Base-by-base conservation (phyloP, 768 basidiomycete species). In the Podaxis sp. region DNA sequence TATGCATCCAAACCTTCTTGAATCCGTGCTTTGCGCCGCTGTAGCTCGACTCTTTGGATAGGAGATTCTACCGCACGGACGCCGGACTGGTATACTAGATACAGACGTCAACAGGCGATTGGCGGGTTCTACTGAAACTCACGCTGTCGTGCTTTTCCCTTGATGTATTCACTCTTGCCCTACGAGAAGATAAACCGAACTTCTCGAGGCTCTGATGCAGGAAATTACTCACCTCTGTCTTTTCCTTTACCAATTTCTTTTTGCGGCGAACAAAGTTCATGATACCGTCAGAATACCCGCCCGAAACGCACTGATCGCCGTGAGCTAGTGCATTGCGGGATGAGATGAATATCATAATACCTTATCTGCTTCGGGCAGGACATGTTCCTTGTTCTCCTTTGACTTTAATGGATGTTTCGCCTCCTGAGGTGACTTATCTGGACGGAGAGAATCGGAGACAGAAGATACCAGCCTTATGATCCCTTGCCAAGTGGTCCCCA, bases 1-100 rank as follows among this genome's bases (percentile, higher is more conserved):
- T 75, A 74, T 0, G 72, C 79, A 59, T 75, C 73, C 5, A 71
- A 52, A 3, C 82, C 82, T 59, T 82, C 77, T 6, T 71, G 69
- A 13, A 79, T 72, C 27, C 79, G 73, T 12, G 75, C 77, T n/a
- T 66, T 55, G 7, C 76, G 75, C 22, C 75, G 74, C 12, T 72
- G 69, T 8, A 73, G 67, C 36, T 78, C 74, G 2, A 61, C 60
- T 11, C 43, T 47, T n/a, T 41, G 37, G 54, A 55, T 13, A 24
- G 36, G 22, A 12, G 37, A 38, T 24, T 33, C 41, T 12, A 47
- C 17, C 0, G 53, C 40, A 29, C 53, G 40, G n/a, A 47, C 41
- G 4, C 52, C 53, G 4, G 19, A 47, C 37, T 29, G 36, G 17
- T 47, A 47, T 5, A 61, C 52, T 55, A 19, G 19, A 25, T 37